phyloP scores from a whole-genome alignment of 106 monocot species.

The Iris macrosiphon region DNA sequence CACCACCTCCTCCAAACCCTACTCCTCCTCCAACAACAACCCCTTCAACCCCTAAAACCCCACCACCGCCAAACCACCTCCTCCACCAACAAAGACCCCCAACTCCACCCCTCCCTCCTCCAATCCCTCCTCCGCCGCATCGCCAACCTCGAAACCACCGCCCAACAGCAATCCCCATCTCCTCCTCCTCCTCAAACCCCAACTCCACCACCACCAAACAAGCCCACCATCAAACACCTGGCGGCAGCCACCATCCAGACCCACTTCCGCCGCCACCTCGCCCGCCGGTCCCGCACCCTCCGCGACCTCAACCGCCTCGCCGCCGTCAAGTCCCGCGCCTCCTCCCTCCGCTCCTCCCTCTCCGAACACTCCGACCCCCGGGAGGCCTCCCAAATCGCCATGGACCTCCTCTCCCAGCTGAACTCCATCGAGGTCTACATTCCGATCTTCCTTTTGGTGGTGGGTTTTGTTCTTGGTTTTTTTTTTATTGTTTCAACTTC shows the following conservation, averaged over 20 bases:
- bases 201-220: no score
- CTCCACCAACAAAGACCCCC: neutral
- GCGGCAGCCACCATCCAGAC: constrained; percentile 77
- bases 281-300: constrained; percentile 62
- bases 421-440: constrained; percentile 62
- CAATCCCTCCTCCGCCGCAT: constrained; percentile 34
- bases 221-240: constrained; percentile 34
- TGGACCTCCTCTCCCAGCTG: constrained; percentile 57
- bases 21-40: constrained; percentile 5
- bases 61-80: neutral
- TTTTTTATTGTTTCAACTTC: no score
- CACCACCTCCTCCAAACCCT: constrained; percentile 4
- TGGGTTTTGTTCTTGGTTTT: no score
- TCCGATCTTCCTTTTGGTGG: neutral
- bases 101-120: constrained; percentile 14
- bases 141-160: constrained; percentile 23
- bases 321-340: constrained; percentile 48
- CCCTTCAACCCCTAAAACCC: neutral
- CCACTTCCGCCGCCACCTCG: constrained; percentile 57
- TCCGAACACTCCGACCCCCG: constrained; percentile 16
- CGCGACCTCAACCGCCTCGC: constrained; percentile 69
- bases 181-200: neutral
- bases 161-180: neutral
- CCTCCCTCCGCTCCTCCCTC: constrained; percentile 33
- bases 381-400: constrained; percentile 25